Evolutionary conservation across 1,139 yeast genomes (phyloP), one percentile per base, ranked within the genome.

Genomic region (Debaryomyces sp.): DNA sequence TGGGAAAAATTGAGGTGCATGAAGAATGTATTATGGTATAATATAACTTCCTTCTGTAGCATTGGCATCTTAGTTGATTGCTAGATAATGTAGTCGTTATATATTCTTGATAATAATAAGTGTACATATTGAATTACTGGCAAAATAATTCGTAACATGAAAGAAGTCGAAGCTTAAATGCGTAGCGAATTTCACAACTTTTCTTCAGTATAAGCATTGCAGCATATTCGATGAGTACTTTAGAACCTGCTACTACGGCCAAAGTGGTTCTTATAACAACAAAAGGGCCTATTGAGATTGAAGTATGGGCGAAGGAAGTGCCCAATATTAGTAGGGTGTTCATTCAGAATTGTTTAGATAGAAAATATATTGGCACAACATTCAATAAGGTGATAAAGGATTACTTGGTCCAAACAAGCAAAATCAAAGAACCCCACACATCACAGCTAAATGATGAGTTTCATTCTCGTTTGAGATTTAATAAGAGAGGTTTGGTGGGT

Each of bases 301-400:
- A 83, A 45, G 61, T 88, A 9, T 89, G 89, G 86, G 89, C 92
- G 22, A 82, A 82, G 54, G 91, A 89, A 60, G 66, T 81, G 3
- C 92, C 95, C 0, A 53, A 56, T 0, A 78, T 83, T 0, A 60
- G 80, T 30, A 64, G 76, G 38, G 59, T 61, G 41, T 85, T 88
- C 55, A 60, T 87, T 13, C 71, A 74, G 48, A 69, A 71, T 41
- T 81, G 87, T 53, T 43, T 73, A 22, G 68, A 75, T 48, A 76
- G 76, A 6, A 63, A 61, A 41, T 83, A 75, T 57, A 62, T 65
- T 48, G 77, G 74, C 5, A 63, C 70, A 49, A 57, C 58, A 43
- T 81, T 85, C 57, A 69, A 74, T 27, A 66, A 75, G 5, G 64
- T 75, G 9, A 63, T 67, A 3, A 67, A 68, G 35, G 74, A 57